Base-by-base conservation (phyloP, 495 filamentous ascomycete genomes). In the Aspergillus asperescens region DNA sequence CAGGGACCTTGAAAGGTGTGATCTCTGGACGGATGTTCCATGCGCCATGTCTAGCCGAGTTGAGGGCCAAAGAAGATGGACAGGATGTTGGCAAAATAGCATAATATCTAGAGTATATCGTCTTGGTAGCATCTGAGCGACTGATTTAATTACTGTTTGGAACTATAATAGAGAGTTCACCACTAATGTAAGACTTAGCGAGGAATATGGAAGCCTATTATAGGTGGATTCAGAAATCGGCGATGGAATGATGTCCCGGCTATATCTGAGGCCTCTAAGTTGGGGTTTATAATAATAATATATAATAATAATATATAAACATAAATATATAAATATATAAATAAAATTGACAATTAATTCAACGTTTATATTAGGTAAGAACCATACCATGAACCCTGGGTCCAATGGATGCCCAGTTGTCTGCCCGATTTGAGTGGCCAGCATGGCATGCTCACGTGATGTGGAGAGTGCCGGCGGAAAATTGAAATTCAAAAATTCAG, bases 21-120 rank as follows among this genome's bases (percentile, higher is more conserved):
- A 16, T 67, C 1, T 72, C 71, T 1, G 78, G 79, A 1, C 62
- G 74, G 22, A 51, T 83, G 22, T 73, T 81, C 50, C 61, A 68
- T 38, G 77, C 78, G 0, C 78, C 79, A 4, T 82, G 79, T 66
- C 48, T 82, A 49, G 69, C 67, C 18, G 71, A 77, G 54, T 39
- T 76, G 50, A 62, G 57, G 50, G 54, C 51, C 0, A 41, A 40
- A 22, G 54, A 67, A 42, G 57, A 59, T 10, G 55, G 37, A 4
- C 27, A 16, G 2, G 35, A 60, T 32, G 55, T 29, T 16, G 28
- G 43, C 2, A 56, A 67, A 28, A 40, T 47, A 42, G 63, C 55
- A 41, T 65, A 28, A 54, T 22, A 28, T 20, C 10, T 39, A 31
- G 15, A 19, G 44, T 35, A 9, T 28, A n/a, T n/a, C n/a, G n/a